Conservation (phyloP, 257 asterid species). For the Solanum ossicruentum region DNA sequence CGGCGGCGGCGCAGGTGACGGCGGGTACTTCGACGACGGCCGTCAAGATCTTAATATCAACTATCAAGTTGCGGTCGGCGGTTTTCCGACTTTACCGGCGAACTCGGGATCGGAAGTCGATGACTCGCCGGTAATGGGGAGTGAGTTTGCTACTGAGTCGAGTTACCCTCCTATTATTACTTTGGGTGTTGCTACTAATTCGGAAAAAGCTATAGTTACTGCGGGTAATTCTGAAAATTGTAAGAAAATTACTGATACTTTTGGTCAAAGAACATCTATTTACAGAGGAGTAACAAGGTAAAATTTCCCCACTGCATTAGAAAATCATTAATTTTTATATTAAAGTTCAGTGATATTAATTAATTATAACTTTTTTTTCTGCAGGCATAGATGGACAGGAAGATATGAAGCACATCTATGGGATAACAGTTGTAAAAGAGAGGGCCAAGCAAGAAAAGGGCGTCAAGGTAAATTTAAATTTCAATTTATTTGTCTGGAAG, state of each 20-base stretch:
- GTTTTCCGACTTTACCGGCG: conserved; percentile 53
- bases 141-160: conserved; percentile 28
- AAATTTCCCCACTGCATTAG: neutral
- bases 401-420: conserved; percentile 99
- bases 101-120: conserved; percentile 89
- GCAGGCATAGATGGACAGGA: conserved; percentile 99
- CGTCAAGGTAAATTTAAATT: conserved; percentile 57
- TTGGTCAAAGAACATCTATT: conserved; percentile 88
- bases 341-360: neutral
- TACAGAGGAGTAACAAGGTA: conserved; percentile 97
- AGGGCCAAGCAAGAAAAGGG: conserved; percentile 99
- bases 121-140: neutral
- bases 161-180: conserved; percentile 13
- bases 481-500: neutral
- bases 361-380: neutral
- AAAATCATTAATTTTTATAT: neutral
- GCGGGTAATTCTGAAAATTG: conserved; percentile 34
- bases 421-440: conserved; percentile 99
- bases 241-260: conserved; percentile 61
- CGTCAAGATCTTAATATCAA: conserved; percentile 43
- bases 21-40: neutral
- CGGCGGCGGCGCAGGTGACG: neutral
- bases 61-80: conserved; percentile 16
- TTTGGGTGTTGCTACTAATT: conserved; percentile 18
- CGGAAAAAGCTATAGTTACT: conserved; percentile 27